Percentiles rank a stretch among this genome's conserved stretches.
These are phyloP conservation scores for Furcasterigmium furcatum DNA, from an alignment of 2,329 filamentous ascomycete genomes.

Conservation along the genomic window DNA sequence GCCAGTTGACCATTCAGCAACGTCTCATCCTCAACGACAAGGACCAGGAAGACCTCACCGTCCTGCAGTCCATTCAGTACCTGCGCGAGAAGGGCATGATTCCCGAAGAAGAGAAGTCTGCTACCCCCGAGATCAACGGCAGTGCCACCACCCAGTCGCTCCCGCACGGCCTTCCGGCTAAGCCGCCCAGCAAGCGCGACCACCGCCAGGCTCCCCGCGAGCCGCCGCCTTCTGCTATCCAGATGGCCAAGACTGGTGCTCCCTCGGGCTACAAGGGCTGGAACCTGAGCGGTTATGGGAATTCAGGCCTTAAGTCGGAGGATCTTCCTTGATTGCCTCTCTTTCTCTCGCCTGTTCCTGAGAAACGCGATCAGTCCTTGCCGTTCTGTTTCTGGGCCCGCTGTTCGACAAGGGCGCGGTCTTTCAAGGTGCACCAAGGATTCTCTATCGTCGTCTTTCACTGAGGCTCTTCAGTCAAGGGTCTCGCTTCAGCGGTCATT, in stretches of 20 bases:
- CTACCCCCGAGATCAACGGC: conserved; percentile 4
- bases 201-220: conserved; percentile 28
- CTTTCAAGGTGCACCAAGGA: too few species aligned
- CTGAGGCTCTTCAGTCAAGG: too few species aligned
- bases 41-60: conserved; percentile 63
- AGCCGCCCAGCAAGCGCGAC: conserved; percentile 17
- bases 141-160: not conserved
- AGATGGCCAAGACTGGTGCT: conserved; percentile 14
- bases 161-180: conserved; percentile 8
- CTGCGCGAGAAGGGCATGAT: conserved; percentile 58
- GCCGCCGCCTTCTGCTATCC: conserved; percentile 23
- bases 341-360: too few species aligned
- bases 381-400: too few species aligned
- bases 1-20: conserved; percentile 63
- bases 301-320: conserved; percentile 30
- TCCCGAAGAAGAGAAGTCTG: conserved; percentile 7
- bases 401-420: too few species aligned
- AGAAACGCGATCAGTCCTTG: too few species aligned
- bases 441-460: too few species aligned
- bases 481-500: too few species aligned
- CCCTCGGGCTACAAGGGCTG: conserved; percentile 31
- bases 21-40: conserved; percentile 65
- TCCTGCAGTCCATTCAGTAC: conserved; percentile 64
- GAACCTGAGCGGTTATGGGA: conserved; percentile 36
- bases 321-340: conserved; percentile 17